phyloP scores from a whole-genome alignment of 768 basidiomycete species.

The Tylopilus sp. region DNA sequence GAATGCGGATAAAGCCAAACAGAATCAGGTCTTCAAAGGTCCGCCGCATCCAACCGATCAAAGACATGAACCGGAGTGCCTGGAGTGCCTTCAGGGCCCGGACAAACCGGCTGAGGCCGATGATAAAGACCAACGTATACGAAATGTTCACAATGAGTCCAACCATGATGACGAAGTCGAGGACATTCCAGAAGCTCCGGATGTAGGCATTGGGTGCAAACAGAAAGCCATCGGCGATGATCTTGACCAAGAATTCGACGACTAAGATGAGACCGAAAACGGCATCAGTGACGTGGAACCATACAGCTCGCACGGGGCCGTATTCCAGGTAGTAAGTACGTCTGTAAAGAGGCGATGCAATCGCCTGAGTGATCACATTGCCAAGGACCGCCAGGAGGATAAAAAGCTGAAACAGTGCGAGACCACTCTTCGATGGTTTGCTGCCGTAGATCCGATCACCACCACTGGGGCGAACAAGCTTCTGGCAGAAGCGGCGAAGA shows the following conservation, averaged over 20 bases:
- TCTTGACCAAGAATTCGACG: constrained; percentile 83
- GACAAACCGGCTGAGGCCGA: constrained; percentile 77
- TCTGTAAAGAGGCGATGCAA: constrained; percentile 84
- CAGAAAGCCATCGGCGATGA: constrained; percentile 87
- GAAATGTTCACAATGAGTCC: constrained; percentile 74
- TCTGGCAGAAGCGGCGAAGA: constrained; percentile 75
- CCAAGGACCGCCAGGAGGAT: constrained; percentile 75
- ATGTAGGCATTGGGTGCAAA: constrained; percentile 92
- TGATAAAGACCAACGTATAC: constrained; percentile 68
- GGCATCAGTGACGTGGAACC: constrained; percentile 85
- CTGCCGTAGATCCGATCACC: constrained; percentile 84
- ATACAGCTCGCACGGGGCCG: constrained; percentile 61
- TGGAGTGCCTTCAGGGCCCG: constrained; percentile 84
- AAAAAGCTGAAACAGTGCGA: constrained; percentile 56
- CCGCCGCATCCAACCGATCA: constrained; percentile 79
- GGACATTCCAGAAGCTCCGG: constrained; percentile 84
- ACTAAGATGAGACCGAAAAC: constrained; percentile 71
- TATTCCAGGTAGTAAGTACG: constrained; percentile 59
- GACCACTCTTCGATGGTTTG: too few species aligned
- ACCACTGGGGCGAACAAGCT: constrained; percentile 74
- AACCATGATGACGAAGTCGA: constrained; percentile 83
- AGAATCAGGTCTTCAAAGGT: constrained; percentile 88
- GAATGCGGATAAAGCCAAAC: constrained; percentile 75
- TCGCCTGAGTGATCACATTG: constrained; percentile 78
- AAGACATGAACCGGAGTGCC: constrained; percentile 84